Evolutionary conservation across 208 protist species (phyloP).

Genomic region (Leishmania gerbilli): DNA sequence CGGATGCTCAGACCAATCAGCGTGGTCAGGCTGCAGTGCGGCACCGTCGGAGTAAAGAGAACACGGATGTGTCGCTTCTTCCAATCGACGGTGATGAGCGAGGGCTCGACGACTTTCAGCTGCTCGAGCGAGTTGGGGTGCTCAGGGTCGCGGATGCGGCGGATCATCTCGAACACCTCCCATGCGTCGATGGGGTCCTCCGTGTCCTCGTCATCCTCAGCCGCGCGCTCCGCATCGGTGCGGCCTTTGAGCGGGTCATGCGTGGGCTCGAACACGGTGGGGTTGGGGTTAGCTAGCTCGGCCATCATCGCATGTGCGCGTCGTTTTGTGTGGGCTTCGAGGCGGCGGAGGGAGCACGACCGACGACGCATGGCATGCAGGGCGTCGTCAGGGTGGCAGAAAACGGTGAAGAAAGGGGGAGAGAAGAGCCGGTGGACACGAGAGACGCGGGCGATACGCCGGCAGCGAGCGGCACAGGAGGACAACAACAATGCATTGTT

Average conservation of each 20-base stretch:
- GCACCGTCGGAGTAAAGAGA: conserved; percentile 98
- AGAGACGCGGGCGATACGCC: background rate
- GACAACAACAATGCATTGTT: background rate
- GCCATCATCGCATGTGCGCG: conserved; percentile 12
- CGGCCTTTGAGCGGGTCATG: conserved; percentile 22
- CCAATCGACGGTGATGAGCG: conserved; percentile 91
- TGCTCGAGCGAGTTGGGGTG: conserved; percentile 98
- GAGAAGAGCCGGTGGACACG: background rate
- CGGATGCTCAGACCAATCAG: conserved; percentile 98
- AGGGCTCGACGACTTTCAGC: conserved; percentile 93
- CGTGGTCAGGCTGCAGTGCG: conserved; percentile 98
- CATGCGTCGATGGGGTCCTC: conserved; percentile 91
- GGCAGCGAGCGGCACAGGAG: background rate
- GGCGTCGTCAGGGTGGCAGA: background rate
- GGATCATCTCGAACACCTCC: conserved; percentile 96
- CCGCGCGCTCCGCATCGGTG: conserved; percentile 37
- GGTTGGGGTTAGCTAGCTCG: conserved; percentile 74
- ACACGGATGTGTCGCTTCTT: conserved; percentile 80
- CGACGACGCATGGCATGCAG: background rate
- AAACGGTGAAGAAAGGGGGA: background rate
- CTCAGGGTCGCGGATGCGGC: conserved; percentile 98
- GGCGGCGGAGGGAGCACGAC: background rate
- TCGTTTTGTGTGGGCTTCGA: background rate
- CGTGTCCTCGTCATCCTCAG: conserved; percentile 61
- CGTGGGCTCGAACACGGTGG: conserved; percentile 45